Base-by-base conservation (phyloP, 2,329 filamentous ascomycete genomes). In the Fragosphaeria purpurea region DNA sequence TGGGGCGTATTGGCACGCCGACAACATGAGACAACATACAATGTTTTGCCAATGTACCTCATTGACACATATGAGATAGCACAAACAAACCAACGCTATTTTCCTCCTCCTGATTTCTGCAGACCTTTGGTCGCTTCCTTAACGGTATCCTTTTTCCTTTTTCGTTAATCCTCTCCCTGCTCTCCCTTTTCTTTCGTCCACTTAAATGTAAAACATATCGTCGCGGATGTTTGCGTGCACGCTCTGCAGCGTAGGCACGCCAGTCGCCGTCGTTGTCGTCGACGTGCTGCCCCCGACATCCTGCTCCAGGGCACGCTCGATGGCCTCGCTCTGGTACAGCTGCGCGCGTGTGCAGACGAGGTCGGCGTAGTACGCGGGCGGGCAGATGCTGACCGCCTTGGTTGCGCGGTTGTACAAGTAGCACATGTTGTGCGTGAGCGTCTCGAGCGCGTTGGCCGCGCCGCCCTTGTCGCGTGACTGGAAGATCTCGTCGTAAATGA, bases 301-400 rank as follows among this genome's bases (percentile, higher is more conserved):
- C 35, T 7, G 46, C 10, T 50, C 47, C 34, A 48, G 32, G 39
- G 35, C 5, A 51, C 55, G n/a, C 44, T 82, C 79, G 56, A 86
- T 82, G 13, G 79, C 70, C 32, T 78, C 73, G 31, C 78, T 76
- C 2, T 91, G 72, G 62, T 94, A 91, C 11, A 76, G 75, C 1
- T 89, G 73, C 0, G 85, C 84, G 4, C 89, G 76, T 55, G 88
- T 86, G 62, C 87, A 93, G 2, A 91, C 78, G 33, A 95, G 72
- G 63, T 95, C 89, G 0, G 90, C 89, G 61, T 95, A 95, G 70
- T 95, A 95, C 0, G 88, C 89, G 0, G 89, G 87, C 0, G 90
- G 88, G 58, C 86, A 93, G 57, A 95, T 81, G 60, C 85, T 88
- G 45, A 95, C 88, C 0, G 88, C 84, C 64, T 88, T 90, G n/a